phyloP scores from a whole-genome alignment of 306 rosid genomes.

The Mucuna pruriens region DNA sequence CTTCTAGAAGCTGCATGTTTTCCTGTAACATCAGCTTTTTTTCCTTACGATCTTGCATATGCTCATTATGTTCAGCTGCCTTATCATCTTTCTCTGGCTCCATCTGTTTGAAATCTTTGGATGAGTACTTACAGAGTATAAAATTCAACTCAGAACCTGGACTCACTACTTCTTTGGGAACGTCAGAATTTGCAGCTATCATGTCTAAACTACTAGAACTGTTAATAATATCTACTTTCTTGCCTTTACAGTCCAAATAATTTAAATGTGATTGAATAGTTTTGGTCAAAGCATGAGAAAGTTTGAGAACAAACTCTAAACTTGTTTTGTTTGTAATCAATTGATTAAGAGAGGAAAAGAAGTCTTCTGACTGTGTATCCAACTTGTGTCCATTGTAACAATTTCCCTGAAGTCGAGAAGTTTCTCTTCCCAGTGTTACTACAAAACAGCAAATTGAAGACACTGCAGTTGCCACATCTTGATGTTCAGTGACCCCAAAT shows the following conservation, averaged over 20 bases:
- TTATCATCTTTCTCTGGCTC: constrained; percentile 61
- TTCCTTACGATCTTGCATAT: constrained; percentile 59
- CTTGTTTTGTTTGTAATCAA: constrained; percentile 43
- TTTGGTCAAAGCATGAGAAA: constrained; percentile 60
- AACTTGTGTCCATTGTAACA: constrained; percentile 41
- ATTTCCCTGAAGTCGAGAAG: constrained; percentile 49
- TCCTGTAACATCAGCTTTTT: constrained; percentile 55
- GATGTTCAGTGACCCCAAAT: constrained; percentile 27
- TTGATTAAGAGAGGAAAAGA: constrained; percentile 50
- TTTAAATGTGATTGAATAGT: constrained; percentile 55
- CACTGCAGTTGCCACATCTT: constrained; percentile 57
- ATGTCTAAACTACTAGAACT: too few relatives aligned
- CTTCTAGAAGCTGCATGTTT: constrained; percentile 72
- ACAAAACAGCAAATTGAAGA: constrained; percentile 61
- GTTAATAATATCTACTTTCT: too few relatives aligned
- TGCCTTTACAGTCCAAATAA: too few relatives aligned
- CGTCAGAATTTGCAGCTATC: constrained; percentile 61
- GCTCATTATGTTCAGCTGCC: constrained; percentile 53
- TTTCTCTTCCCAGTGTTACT: constrained; percentile 56
- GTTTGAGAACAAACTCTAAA: constrained; percentile 61
- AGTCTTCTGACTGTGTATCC: constrained; percentile 49
- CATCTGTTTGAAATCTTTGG: constrained; percentile 53
- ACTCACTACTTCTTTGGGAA: constrained; percentile 58
- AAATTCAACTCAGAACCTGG: constrained; percentile 48
- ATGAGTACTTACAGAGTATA: constrained; percentile 42